Conservation (phyloP, 1,284 basidiomycete genomes). For the Cutaneotrichosporon arboriforme region DNA sequence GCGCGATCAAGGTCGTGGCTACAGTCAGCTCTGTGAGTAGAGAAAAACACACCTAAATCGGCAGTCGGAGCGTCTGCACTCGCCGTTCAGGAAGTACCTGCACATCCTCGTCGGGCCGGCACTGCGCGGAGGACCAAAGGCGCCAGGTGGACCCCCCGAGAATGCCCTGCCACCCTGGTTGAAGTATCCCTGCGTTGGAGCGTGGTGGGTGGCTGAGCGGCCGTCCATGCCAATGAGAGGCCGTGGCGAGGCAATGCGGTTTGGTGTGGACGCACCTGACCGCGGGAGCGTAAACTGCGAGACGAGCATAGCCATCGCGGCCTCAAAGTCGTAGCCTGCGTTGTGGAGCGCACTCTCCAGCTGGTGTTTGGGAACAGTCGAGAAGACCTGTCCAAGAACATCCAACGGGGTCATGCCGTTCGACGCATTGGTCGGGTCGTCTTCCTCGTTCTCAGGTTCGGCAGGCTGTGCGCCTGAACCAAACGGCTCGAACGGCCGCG, state of each 20-base stretch:
- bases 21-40: conserved; percentile 4
- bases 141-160: conserved; percentile 30
- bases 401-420: conserved; percentile 96
- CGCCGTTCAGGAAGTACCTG: conserved; percentile 91
- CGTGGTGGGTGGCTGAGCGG: conserved; percentile 21
- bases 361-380: conserved; percentile 78
- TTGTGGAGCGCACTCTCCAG: conserved; percentile 85
- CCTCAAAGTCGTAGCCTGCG: conserved; percentile 90
- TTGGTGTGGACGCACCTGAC: conserved; percentile 43
- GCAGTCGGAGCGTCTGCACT: conserved; percentile 92
- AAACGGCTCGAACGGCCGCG: conserved; percentile 7
- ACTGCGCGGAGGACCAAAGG: conserved; percentile 44
- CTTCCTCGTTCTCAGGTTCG: conserved; percentile 48
- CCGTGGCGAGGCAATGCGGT: conserved; percentile 34
- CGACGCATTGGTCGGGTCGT: conserved; percentile 25
- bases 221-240: conserved; percentile 32
- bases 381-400: conserved; percentile 86
- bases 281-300: conserved; percentile 54
- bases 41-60: conserved; percentile 72
- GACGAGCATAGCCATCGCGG: conserved; percentile 85
- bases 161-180: conserved; percentile 37
- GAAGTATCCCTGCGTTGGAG: conserved; percentile 41
- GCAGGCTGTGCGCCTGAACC: conserved; percentile 12
- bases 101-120: conserved; percentile 67
- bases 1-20: conserved; percentile 89